A percentile compares a stretch with the other conserved stretches of the same genome.
Evolutionary conservation across 805 yeast genomes (phyloP).

Genomic region (Candida sithepensis): DNA sequence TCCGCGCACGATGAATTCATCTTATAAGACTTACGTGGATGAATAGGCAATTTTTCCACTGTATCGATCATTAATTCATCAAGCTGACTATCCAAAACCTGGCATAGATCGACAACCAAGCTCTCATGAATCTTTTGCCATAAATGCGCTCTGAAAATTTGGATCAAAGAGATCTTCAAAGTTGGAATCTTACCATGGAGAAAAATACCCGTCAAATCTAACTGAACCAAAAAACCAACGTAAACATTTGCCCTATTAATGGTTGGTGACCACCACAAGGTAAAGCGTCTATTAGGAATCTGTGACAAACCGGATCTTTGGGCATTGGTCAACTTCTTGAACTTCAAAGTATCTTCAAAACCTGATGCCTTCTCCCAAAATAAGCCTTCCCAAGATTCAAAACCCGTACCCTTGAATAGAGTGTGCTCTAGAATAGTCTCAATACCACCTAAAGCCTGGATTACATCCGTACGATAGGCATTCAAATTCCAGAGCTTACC

Average conservation of each 20-base stretch:
- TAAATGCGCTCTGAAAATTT: conserved; percentile 93
- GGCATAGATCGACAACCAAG: conserved; percentile 88
- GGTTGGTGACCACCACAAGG: conserved; percentile 99
- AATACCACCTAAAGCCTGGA: conserved; percentile 95
- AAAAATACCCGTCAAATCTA: conserved; percentile 94
- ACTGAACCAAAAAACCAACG: conserved; percentile 94
- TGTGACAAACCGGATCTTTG: conserved; percentile 96
- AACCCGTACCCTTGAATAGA: conserved; percentile 93
- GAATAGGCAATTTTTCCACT: conserved; percentile 89
- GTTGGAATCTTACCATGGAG: conserved; percentile 98
- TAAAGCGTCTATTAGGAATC: conserved; percentile 95
- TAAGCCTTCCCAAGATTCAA: conserved; percentile 96
- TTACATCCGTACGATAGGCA: conserved; percentile 91
- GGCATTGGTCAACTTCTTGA: conserved; percentile 93
- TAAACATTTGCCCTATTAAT: conserved; percentile 97
- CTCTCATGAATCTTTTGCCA: conserved; percentile 99
- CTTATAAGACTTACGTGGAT: conserved; percentile 94
- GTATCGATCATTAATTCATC: conserved; percentile 78
- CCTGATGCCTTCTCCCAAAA: conserved; percentile 99
- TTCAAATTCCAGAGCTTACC: conserved; percentile 94
- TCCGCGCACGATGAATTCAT: conserved; percentile 97
- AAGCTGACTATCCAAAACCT: conserved; percentile 82
- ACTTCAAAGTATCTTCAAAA: conserved; percentile 92
- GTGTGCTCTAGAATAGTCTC: conserved; percentile 96
- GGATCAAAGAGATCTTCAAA: conserved; percentile 88